Conservation (phyloP, 495 filamentous ascomycete genomes). For the Tuber borchii region DNA sequence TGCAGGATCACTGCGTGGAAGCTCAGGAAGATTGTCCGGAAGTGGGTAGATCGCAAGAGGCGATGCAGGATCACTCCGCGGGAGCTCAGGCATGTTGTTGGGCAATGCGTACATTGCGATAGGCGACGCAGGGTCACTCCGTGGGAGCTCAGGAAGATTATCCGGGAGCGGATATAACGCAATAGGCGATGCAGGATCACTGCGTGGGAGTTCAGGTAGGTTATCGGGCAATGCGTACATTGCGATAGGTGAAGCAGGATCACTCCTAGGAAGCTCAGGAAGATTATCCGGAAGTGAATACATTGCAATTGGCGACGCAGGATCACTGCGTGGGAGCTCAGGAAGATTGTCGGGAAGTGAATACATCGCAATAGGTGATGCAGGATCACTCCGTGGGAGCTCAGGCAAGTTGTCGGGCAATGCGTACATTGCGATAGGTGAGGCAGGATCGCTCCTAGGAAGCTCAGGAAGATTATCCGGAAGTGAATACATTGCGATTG, state of each 20-base stretch:
- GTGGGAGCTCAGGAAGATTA: neutral
- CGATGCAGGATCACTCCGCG: conserved; percentile 11
- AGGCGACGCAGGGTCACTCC: neutral
- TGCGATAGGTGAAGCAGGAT: neutral
- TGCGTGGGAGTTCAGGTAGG: conserved; percentile 21
- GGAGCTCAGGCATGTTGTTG: conserved; percentile 19
- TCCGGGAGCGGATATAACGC: neutral
- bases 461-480: neutral
- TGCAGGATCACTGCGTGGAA: neutral
- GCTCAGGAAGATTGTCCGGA: neutral
- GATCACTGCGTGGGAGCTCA: conserved; percentile 16
- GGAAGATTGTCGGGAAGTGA: too few species aligned
- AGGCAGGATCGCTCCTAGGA: neutral
- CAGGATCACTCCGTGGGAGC: neutral
- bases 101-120: neutral
- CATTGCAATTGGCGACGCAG: conserved; percentile 6
- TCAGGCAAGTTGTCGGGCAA: too few species aligned
- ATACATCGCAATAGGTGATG: neutral
- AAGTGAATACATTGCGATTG: neutral
- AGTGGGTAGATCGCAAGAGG: neutral
- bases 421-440: neutral
- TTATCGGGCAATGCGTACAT: conserved; percentile 1
- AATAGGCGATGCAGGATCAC: conserved; percentile 9
- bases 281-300: neutral
- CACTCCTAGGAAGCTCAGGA: neutral